Base-by-base conservation (phyloP, 2,329 filamentous ascomycete species). In the Claviceps paspali region DNA sequence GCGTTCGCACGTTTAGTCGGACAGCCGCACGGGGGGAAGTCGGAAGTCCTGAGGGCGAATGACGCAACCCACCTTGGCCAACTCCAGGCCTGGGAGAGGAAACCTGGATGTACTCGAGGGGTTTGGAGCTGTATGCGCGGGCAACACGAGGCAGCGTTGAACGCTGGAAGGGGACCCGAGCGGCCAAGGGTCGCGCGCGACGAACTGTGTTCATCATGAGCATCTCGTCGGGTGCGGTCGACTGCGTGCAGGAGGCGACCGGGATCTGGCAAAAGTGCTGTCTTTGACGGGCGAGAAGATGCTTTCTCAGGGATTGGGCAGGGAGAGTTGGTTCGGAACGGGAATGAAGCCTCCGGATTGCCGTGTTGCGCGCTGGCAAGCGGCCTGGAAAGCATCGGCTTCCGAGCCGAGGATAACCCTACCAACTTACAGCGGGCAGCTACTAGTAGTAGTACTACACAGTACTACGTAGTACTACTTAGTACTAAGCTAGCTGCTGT, bases 31-130 rank as follows among this genome's bases (percentile, higher is more conserved):
- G 5, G 27, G n/a, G n/a, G n/a, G n/a, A n/a, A 26, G 4, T 22
- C 21, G 21, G n/a, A n/a, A n/a, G 8, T 29, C 15, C 9, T 10
- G 24, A 8, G 22, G 22, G 33, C 7, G 14, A 30, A n/a, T 14
- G 27, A 19, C 18, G 8, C 10, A 38, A 36, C 64, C 44, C 69
- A 94, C 88, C 82, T 63, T 94, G 73, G 2, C 83, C 84, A 40
- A 98, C 87, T 35, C 87, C 86, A n/a, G 83, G 80, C 59, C 80
- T 82, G 8, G 88, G 88, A 47, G 74, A 76, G 14, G 83, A 85
- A 35, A 85, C 77, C 48, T 91, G 67, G 49, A 96, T 78, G 60
- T 80, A 79, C 54, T 95, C 82, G 61, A 92, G 95, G 38, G 60
- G 56, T 44, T 57, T 61, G 38, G 68, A 67, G 40, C 67, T 71